phyloP scores from a whole-genome alignment of 768 basidiomycete genomes.

The Asterophora lycoperdoides region DNA sequence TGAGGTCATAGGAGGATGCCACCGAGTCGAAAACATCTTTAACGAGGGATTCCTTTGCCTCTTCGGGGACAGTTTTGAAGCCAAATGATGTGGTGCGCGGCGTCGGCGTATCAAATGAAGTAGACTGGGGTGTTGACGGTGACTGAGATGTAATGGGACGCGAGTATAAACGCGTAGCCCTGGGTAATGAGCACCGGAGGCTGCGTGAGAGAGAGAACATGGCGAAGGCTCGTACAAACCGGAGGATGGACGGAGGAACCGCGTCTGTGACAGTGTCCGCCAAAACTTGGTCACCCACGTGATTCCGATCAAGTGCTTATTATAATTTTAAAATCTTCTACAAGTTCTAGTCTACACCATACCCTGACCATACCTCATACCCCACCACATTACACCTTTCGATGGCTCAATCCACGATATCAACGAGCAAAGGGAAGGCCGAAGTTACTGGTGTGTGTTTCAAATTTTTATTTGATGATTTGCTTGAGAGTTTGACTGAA shows the following conservation, averaged over 20 bases:
- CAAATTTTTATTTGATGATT: not conserved
- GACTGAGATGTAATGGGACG: conserved; percentile 21
- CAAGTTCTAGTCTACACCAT: too few relatives aligned
- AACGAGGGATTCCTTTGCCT: conserved; percentile 79
- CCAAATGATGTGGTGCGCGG: conserved; percentile 81
- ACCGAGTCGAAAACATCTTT: conserved; percentile 94
- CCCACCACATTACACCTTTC: not conserved
- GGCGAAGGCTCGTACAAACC: not conserved
- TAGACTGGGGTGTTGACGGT: conserved; percentile 2
- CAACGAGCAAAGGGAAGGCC: conserved; percentile 42
- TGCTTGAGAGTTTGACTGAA: not conserved
- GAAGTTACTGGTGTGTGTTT: conserved; percentile 36
- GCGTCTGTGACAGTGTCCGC: too few relatives aligned
- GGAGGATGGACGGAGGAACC: not conserved
- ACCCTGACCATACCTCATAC: too few relatives aligned
- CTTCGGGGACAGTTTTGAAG: conserved; percentile 83
- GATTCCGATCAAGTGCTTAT: conserved; percentile 14
- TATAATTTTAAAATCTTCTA: too few relatives aligned
- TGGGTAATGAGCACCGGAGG: conserved; percentile 7
- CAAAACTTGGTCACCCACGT: conserved; percentile 7
- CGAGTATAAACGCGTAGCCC: not conserved
- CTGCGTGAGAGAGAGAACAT: conserved; percentile 13
- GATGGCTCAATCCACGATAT: conserved; percentile 15
- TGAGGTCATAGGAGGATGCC: conserved; percentile 91
- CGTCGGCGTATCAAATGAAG: conserved; percentile 12